Evolutionary conservation across 2,329 filamentous ascomycete genomes (phyloP).

Genomic region (Fusarium sterilihyphosum): DNA sequence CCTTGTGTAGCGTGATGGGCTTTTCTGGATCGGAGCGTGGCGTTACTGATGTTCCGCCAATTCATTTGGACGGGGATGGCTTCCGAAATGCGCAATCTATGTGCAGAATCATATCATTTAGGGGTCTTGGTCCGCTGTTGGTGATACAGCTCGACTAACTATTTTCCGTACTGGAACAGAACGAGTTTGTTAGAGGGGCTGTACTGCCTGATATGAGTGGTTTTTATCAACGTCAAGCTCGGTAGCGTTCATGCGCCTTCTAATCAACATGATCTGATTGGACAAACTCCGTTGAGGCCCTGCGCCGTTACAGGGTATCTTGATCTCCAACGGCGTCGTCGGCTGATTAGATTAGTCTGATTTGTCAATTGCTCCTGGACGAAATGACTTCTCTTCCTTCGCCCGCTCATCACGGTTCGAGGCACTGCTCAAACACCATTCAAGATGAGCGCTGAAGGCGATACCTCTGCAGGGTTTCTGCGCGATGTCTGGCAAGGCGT

Average conservation of each 20-base stretch:
- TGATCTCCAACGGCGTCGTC: neutral
- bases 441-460: neutral
- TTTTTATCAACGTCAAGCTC: neutral
- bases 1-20: neutral
- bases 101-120: neutral
- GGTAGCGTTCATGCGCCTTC: neutral
- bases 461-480: neutral
- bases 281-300: neutral
- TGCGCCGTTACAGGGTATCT: neutral
- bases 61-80: neutral
- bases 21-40: neutral
- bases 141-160: accelerated
- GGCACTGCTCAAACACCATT: neutral
- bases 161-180: too few species aligned
- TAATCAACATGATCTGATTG: neutral
- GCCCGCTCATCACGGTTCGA: neutral
- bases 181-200: neutral
- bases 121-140: neutral
- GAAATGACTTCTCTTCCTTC: neutral
- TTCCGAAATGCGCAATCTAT: neutral
- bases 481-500: neutral
- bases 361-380: neutral
- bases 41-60: neutral
- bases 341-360: neutral
- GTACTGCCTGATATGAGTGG: neutral